phyloP scores from a whole-genome alignment of 371 early-diverging fungal species.

The Mycotypha africana region DNA sequence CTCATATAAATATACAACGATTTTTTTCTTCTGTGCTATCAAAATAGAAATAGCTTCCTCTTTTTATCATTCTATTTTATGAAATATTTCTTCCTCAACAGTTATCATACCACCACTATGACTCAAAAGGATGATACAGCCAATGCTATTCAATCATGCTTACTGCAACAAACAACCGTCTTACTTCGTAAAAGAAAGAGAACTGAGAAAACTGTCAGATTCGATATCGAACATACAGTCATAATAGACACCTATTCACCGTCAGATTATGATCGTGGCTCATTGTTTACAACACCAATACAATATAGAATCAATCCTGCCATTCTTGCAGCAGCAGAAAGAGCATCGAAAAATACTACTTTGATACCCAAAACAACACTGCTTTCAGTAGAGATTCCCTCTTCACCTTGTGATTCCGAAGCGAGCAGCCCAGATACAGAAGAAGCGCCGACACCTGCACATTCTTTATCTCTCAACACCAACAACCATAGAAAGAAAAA shows the following conservation, averaged over 20 bases:
- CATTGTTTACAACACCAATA: conserved; percentile 9
- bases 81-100: no score
- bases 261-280: conserved; percentile 21
- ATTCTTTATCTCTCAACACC: not conserved
- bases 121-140: no score
- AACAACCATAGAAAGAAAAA: conserved; percentile 4
- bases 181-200: conserved; percentile 21
- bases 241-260: conserved; percentile 20
- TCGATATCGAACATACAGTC: conserved; percentile 13
- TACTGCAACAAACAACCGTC: no score
- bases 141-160: no score
- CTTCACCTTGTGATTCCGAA: conserved; percentile 12
- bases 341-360: no score
- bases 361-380: no score
- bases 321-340: no score
- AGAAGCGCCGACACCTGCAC: not conserved
- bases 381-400: conserved; percentile 15
- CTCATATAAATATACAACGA: no score
- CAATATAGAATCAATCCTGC: conserved; percentile 22
- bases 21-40: no score
- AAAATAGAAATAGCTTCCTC: no score
- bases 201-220: conserved; percentile 11
- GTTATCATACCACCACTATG: no score
- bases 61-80: no score
- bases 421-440: conserved; percentile 15